Base-by-base conservation (phyloP, 805 yeast species). In the Tetrapisispora phaffii region DNA sequence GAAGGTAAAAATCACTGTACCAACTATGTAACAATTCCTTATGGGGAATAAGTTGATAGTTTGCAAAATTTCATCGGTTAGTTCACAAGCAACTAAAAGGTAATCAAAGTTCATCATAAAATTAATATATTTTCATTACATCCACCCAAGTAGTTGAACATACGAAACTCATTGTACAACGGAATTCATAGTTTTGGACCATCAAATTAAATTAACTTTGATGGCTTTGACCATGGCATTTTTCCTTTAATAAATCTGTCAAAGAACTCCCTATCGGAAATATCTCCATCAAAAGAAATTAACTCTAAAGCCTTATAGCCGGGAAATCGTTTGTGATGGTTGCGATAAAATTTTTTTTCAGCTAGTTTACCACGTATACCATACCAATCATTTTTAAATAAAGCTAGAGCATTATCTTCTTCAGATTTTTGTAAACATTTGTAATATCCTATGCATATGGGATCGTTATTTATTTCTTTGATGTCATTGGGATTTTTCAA, bases 381-480 rank as follows among this genome's bases (percentile, higher is more conserved):
- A 54, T 74, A 76, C 63, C 78, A 77, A 58, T 82, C 86, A 7
- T 55, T 46, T 24, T 62, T 66, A 53, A 83, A 84, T 26, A 67
- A 65, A n/a, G 60, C 52, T 4, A 77, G 68, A 0, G 88, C 89
- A 62, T 68, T 66, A 32, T 66, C 66, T 36, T 66, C 55, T 56
- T 84, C 93, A 44, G 74, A 61, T 9, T 56, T 49, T 1, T 59
- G 48, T n/a, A 82, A 56, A 35, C 74, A 76, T 7, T 65, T 51
- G 50, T 70, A 77, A 56, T 80, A 83, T 9, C 46, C 43, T 0
- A 50, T 47, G 41, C 58, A 51, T 4, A n/a, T 40, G 12, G 19
- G 3, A 33, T 40, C 19, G n/a, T 3, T 31, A 23, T 40, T 20
- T 4, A 19, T 33, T 4, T 32, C 31, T 12, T 33, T 17, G 2